Evolutionary conservation across 2,329 filamentous ascomycete species (phyloP), one percentile per base, ranked within the genome.

Genomic region (Neocatenulostroma microsporum): DNA sequence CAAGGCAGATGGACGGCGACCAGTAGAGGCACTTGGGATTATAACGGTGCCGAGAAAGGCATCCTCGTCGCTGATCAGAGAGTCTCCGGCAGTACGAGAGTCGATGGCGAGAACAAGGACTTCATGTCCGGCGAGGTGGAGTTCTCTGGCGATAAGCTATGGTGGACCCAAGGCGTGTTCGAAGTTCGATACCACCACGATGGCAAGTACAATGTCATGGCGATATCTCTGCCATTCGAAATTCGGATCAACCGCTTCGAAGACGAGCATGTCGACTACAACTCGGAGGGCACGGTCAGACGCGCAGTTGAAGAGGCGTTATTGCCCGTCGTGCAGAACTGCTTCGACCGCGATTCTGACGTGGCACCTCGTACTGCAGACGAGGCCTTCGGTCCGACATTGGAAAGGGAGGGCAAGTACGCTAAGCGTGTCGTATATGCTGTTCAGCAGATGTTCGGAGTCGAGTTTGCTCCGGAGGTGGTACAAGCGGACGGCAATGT

Each of bases 161-260:
- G 86, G 81, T 98, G 91, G 91, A 94, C 84, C 0, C 84, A 89
- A 43, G 91, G 91, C 37, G 84, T 93, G 3, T 98, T 94, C 55
- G 91, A 98, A 56, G 93, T 98, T 68, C 80, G 91, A 26, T 95
- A 95, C 63, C 91, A 98, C 62, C 91, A 98, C 62, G 81, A 85
- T 49, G 87, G 87, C 38, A 83, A 82, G 53, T 87, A 98, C 63
- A 85, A 83, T 48, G 88, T 94, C 55, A 91, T 98, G 84, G 78
- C 86, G n/a, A 84, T 96, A 42, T 95, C 88, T 4, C 76, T 86
- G 49, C 88, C 91, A 0, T 98, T 98, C 52, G 89, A 95, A 61
- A 82, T 96, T 39, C 78, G 80, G 30, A 86, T 96, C 45, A 70
- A 74, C 21, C 80, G 79, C 28, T 94, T 94, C 52, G 82, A 87